Conservation (phyloP, 2,329 filamentous ascomycete species). For the Cladosporium oxysporum region DNA sequence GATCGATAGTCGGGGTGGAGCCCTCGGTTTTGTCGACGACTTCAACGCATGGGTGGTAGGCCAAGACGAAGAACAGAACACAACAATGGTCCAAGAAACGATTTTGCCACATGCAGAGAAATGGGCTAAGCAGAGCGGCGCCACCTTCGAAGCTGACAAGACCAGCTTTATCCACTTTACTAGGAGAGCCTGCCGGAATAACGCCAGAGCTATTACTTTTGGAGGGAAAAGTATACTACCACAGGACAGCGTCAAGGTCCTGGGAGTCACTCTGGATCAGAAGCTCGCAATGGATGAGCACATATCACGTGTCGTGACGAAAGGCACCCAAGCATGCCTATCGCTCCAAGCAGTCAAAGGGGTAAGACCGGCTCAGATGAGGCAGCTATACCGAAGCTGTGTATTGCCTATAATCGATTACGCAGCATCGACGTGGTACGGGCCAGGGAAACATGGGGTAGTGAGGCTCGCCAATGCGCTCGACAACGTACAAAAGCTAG, state of each 20-base stretch:
- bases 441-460: too few relatives aligned
- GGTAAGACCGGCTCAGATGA: background rate
- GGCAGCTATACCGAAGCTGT: background rate
- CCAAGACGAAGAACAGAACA: background rate
- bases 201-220: background rate
- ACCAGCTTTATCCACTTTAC: background rate
- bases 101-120: background rate
- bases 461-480: too few relatives aligned
- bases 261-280: background rate
- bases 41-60: slow-evolving; percentile 7
- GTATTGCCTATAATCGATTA: background rate
- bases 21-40: slow-evolving; percentile 19
- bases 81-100: background rate
- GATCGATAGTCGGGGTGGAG: slow-evolving; percentile 22
- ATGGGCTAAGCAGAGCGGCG: slow-evolving; percentile 1
- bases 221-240: background rate
- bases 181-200: background rate
- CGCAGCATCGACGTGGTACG: too few relatives aligned
- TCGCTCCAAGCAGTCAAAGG: background rate
- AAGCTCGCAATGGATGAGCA: background rate
- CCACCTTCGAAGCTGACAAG: slow-evolving; percentile 2
- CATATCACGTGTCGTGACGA: background rate
- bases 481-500: too few relatives aligned
- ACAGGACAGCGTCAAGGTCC: background rate
- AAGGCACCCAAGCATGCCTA: background rate